These are phyloP conservation scores for Geranium rotundifolium DNA, from an alignment of 345 rosid species.

Conservation along the genomic window DNA sequence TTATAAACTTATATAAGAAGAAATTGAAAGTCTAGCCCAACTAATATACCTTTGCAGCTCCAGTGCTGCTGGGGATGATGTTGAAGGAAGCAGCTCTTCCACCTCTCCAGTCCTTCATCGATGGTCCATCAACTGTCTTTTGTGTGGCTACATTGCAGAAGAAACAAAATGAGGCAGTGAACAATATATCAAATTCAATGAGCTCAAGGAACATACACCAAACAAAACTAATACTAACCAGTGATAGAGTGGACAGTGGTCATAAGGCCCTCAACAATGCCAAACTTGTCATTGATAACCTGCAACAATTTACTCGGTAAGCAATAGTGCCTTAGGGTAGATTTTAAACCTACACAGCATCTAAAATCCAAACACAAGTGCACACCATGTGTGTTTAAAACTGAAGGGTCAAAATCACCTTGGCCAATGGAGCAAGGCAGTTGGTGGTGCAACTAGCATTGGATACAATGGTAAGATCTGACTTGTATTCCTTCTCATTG, in stretches of 20 bases:
- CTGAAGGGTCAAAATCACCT: conserved; percentile 5
- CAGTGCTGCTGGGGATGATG: conserved; percentile 33
- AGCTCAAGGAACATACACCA: neutral
- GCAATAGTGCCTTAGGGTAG: neutral
- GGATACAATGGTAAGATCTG: conserved; percentile 23
- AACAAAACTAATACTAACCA: conserved; percentile 8
- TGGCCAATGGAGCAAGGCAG: conserved; percentile 31
- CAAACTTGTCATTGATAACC: conserved; percentile 26
- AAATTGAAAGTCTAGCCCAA: neutral
- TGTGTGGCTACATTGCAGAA: conserved; percentile 16
- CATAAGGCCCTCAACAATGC: conserved; percentile 36
- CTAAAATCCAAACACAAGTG: neutral
- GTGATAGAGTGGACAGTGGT: conserved; percentile 33
- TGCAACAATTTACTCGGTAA: neutral
- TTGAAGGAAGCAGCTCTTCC: conserved; percentile 36
- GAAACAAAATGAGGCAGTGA: neutral
- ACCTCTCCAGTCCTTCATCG: conserved; percentile 36
- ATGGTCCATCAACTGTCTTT: conserved; percentile 34
- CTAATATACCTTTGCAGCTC: conserved; percentile 27
- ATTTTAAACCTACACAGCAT: neutral
- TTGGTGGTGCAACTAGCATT: conserved; percentile 36
- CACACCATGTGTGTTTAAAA: neutral
- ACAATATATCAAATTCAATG: neutral
- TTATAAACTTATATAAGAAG: neutral
- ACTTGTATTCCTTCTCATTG: conserved; percentile 23